Evolutionary conservation across 1,284 basidiomycete species (phyloP).

Genomic region (Anthracocystis walkeri): DNA sequence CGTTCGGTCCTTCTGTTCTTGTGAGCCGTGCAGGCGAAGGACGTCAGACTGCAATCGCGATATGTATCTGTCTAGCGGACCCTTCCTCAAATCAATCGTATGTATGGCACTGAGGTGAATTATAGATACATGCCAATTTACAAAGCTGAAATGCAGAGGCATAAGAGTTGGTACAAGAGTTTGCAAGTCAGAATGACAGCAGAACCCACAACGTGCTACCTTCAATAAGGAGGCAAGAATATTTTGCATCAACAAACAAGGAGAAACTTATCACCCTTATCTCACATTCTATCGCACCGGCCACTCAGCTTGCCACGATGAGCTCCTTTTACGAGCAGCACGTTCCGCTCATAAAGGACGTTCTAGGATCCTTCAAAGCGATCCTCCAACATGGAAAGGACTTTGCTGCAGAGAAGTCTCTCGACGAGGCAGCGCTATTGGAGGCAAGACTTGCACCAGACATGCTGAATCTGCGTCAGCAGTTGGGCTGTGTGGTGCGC

Average conservation of each 20-base stretch:
- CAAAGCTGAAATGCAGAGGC: no score
- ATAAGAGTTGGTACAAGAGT: no score
- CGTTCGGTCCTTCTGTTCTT: background rate
- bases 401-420: background rate
- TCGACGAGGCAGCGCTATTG: background rate
- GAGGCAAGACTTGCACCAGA: background rate
- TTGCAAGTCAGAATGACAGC: no score
- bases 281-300: no score
- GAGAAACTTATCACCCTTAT: background rate
- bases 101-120: no score
- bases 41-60: no score
- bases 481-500: background rate
- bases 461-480: conserved; percentile 2
- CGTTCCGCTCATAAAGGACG: background rate
- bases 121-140: no score
- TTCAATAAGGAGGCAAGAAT: no score
- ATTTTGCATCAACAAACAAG: no score
- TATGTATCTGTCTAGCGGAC: no score
- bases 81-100: no score
- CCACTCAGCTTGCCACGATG: background rate
- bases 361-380: background rate
- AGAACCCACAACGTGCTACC: no score
- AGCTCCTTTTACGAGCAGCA: background rate
- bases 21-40: conserved; percentile 7
- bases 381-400: background rate